These are phyloP conservation scores for Rhodotorula sp. DNA, from an alignment of 1,284 basidiomycete species.

Conservation along the genomic window DNA sequence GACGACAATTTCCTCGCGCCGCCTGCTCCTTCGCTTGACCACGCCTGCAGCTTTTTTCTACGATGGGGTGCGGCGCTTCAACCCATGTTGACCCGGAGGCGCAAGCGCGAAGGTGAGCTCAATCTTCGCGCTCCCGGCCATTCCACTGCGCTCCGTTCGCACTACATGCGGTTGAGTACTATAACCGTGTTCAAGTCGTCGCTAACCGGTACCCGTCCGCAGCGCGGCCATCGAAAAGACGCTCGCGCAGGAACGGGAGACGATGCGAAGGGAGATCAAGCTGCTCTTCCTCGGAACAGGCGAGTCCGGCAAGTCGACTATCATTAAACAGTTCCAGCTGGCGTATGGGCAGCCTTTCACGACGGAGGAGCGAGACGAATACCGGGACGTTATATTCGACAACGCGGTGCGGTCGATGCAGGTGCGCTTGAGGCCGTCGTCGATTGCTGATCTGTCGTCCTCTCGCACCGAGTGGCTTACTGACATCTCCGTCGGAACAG, in stretches of 20 bases:
- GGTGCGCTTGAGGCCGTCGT: too few relatives aligned
- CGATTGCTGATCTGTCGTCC: too few relatives aligned
- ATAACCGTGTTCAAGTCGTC: too few relatives aligned
- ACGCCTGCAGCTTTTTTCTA: neutral
- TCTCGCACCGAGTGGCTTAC: too few relatives aligned
- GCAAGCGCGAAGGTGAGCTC: conserved; percentile 40
- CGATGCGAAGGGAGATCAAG: conserved; percentile 34
- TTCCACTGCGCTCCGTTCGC: too few relatives aligned
- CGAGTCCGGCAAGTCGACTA: conserved; percentile 49
- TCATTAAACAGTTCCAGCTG: conserved; percentile 42
- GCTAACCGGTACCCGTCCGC: neutral
- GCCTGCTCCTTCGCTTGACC: neutral
- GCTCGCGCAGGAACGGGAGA: conserved; percentile 45
- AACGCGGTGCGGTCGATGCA: conserved; percentile 15
- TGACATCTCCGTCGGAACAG: too few relatives aligned
- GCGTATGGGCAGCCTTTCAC: conserved; percentile 12
- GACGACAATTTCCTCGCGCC: neutral
- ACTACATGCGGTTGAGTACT: too few relatives aligned
- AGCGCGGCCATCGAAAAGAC: conserved; percentile 46
- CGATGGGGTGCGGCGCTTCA: conserved; percentile 35
- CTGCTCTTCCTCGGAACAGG: conserved; percentile 44
- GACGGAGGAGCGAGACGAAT: conserved; percentile 5
- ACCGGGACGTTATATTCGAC: conserved; percentile 26
- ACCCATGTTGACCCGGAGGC: conserved; percentile 45
- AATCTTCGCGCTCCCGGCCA: neutral